Evolutionary conservation across 2,329 filamentous ascomycete genomes (phyloP), one percentile per base, ranked within the genome.

Genomic region (Pseudogymnoascus verrucosus): DNA sequence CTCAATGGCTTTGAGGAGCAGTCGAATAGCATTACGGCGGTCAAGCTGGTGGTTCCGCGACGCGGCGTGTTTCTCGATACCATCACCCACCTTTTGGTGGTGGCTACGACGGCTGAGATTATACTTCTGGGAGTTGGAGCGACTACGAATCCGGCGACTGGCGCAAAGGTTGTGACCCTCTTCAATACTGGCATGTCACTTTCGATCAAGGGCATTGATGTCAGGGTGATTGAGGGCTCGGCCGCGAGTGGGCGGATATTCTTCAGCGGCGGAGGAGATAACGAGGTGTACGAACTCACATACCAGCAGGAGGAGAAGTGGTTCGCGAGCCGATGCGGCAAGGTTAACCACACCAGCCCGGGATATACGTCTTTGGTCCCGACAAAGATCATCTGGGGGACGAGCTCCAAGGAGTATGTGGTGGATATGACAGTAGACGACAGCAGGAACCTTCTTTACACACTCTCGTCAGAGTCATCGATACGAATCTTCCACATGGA

Each of bases 261-360:
- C 79, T 96, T 97, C 72, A 88, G 89, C 44, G 91, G 92, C 39
- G 84, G 83, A 61, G 83, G 81, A 61, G 90, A 93, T 68, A 91
- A 91, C 67, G 93, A 98, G 70, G 86, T 99, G 59, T 91, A 95
- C 74, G 95, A 99, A 76, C 84, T 99, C 62, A 93, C 89, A 69
- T 99, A 99, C 74, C 93, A 98, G 76, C 92, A 96, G 72, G 92
- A 98, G 75, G 95, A 99, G 76, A 89, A 90, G 70, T 99, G 95
- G 95, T 99, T 99, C 73, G 89, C 90, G 62, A 92, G 87, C 75
- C 85, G 89, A 68, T 96, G 91, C 73, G 87, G 89, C 65, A 96
- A 93, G 76, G 87, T 93, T 67, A 96, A 96, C 73, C 95, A 97
- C 74, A 93, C 89, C 60, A 88, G 84, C 73, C 86, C 84, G 3